These are phyloP conservation scores for Sindora glabra DNA, from an alignment of 306 rosid genomes.

Conservation along the genomic window DNA sequence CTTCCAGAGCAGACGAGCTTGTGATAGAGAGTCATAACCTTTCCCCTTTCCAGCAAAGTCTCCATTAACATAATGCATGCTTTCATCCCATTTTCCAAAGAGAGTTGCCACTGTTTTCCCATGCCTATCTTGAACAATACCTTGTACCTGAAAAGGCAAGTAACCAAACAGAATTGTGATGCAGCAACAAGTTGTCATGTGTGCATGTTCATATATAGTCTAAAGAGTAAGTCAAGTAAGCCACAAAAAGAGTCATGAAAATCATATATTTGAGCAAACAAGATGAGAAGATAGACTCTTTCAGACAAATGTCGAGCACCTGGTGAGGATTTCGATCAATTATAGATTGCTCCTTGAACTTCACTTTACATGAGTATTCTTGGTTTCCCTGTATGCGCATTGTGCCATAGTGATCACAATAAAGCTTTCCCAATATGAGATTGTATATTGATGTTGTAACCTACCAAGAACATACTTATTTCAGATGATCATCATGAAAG, in stretches of 20 bases:
- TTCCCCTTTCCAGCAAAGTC: constrained; percentile 78
- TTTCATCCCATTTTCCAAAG: constrained; percentile 98
- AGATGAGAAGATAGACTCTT: constrained; percentile 1
- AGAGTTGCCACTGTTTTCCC: constrained; percentile 85
- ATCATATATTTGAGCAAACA: neutral
- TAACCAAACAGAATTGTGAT: neutral
- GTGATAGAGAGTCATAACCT: constrained; percentile 67
- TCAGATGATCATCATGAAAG: constrained; percentile 19
- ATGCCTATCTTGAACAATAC: constrained; percentile 69
- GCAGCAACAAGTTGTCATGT: neutral
- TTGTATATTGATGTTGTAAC: constrained; percentile 98
- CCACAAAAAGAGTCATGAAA: constrained; percentile 8
- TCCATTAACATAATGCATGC: constrained; percentile 80
- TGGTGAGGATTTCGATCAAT: constrained; percentile 99
- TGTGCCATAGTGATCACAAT: constrained; percentile 97
- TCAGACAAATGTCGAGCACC: constrained; percentile 34
- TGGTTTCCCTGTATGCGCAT: constrained; percentile 87
- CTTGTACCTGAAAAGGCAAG: constrained; percentile 62
- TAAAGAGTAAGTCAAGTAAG: neutral
- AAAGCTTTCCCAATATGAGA: constrained; percentile 93
- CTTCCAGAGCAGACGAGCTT: constrained; percentile 79
- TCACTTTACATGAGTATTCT: constrained; percentile 80
- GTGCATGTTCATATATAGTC: neutral
- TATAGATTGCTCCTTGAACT: constrained; percentile 96
- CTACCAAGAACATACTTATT: constrained; percentile 36